Conservation (phyloP, 805 yeast genomes). For the Naumovozyma dairenensis region DNA sequence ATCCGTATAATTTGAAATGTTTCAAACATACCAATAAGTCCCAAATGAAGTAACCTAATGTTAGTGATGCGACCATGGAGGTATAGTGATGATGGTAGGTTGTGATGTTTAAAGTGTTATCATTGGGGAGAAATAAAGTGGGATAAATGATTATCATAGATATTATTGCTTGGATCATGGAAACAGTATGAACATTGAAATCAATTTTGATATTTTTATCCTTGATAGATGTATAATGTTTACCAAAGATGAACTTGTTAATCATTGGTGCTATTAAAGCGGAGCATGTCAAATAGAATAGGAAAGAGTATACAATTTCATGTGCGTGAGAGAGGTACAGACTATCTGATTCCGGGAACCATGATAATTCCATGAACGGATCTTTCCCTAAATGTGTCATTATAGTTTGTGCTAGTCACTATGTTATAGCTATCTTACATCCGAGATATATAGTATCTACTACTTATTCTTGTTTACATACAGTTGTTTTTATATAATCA, state of each 20-base stretch:
- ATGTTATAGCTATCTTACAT: too few species aligned
- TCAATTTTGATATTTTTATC: conserved; percentile 45
- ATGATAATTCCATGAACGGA: conserved; percentile 25
- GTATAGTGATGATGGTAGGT: conserved; percentile 68
- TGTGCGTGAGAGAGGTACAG: conserved; percentile 55
- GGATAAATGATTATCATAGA: conserved; percentile 56
- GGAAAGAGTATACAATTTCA: conserved; percentile 53
- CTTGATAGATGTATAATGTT: conserved; percentile 40
- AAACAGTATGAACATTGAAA: conserved; percentile 84
- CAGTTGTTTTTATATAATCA: too few species aligned
- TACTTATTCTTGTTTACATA: too few species aligned
- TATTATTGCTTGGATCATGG: conserved; percentile 71
- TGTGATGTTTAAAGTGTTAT: conserved; percentile 38
- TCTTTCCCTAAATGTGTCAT: conserved; percentile 4
- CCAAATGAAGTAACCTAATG: conserved; percentile 88
- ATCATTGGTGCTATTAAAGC: conserved; percentile 39
- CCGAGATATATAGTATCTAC: too few species aligned
- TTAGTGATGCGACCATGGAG: conserved; percentile 60
- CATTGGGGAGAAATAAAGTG: conserved; percentile 43
- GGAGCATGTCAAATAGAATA: conserved; percentile 51
- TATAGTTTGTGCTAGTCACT: too few species aligned
- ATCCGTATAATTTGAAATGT: conserved; percentile 62
- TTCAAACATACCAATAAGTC: conserved; percentile 62
- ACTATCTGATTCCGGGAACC: conserved; percentile 31
- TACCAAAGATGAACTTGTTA: conserved; percentile 41